phyloP scores from a whole-genome alignment of 225 moss, liverwort and hornwort species.

The Sphagnum tenellum region DNA sequence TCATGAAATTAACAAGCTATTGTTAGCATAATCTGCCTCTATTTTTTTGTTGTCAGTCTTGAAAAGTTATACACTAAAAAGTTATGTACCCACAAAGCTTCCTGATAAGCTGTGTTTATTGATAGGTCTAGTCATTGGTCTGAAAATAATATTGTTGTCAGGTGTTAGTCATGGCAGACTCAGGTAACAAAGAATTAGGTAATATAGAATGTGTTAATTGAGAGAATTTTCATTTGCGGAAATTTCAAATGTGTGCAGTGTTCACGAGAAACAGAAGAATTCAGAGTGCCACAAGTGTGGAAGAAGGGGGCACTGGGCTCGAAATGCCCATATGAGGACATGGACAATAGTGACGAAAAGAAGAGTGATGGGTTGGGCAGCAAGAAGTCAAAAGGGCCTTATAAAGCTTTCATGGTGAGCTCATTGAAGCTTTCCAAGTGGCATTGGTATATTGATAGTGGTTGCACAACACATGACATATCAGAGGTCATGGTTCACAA shows the following conservation, averaged over 20 bases:
- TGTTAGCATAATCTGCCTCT: neutral
- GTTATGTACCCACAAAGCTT: slow-evolving; percentile 3
- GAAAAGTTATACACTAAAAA: neutral
- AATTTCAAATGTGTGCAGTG: too few relatives aligned
- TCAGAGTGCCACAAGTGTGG: too few relatives aligned
- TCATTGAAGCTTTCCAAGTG: neutral
- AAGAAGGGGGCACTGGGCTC: neutral
- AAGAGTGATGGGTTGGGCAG: neutral
- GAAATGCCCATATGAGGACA: neutral
- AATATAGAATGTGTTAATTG: too few relatives aligned
- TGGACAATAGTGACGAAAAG: neutral
- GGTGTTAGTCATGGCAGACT: slow-evolving; percentile 2
- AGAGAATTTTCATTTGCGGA: too few relatives aligned
- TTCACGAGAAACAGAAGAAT: too few relatives aligned
- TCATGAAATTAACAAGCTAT: neutral
- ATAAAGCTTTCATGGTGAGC: slow-evolving; percentile 1
- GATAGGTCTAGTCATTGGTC: neutral
- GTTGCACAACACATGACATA: slow-evolving; percentile 4
- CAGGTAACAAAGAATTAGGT: slow-evolving; percentile 1
- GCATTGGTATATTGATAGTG: neutral
- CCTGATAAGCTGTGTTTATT: neutral
- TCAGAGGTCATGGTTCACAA: neutral
- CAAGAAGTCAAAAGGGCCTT: neutral
- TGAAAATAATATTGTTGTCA: neutral
- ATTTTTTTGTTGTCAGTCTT: neutral